phyloP scores from a whole-genome alignment of 2,329 filamentous ascomycete genomes.

The Blastomyces gilchristii region DNA sequence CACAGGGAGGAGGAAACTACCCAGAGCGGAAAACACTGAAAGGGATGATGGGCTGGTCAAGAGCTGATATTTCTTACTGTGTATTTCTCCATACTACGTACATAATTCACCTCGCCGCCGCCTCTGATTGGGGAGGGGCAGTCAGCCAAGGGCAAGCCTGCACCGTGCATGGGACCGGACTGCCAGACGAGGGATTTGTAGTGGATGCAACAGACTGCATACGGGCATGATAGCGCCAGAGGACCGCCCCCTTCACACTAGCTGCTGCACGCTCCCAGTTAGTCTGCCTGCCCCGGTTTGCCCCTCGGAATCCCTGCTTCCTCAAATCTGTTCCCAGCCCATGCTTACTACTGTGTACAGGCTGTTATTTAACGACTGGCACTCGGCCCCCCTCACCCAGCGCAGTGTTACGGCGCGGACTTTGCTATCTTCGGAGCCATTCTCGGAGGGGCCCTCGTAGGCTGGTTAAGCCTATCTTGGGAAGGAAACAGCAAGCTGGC shows the following conservation, averaged over 20 bases:
- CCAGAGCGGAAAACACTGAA: conserved; percentile 8
- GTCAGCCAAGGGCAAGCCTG: conserved; percentile 1
- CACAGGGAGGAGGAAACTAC: conserved; percentile 8
- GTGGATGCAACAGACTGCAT: background rate
- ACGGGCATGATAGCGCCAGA: background rate
- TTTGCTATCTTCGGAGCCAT: background rate
- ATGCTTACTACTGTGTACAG: no score
- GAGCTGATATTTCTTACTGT: background rate
- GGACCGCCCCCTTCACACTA: background rate
- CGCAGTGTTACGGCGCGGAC: background rate
- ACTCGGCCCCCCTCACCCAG: background rate
- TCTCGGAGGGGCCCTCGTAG: background rate
- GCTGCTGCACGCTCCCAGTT: conserved; percentile 2
- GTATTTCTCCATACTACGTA: no score
- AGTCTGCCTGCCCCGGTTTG: background rate
- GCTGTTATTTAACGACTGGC: background rate
- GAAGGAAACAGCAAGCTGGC: background rate
- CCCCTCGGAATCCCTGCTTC: background rate
- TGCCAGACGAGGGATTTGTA: background rate
- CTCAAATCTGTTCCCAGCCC: background rate
- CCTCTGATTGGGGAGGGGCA: background rate
- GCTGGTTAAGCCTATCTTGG: background rate
- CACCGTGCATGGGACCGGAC: conserved; percentile 5
- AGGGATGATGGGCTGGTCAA: background rate
- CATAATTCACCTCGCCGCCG: background rate